These are phyloP conservation scores for Dichomitus squalens DNA, from an alignment of 1,284 basidiomycete genomes.

Conservation along the genomic window DNA sequence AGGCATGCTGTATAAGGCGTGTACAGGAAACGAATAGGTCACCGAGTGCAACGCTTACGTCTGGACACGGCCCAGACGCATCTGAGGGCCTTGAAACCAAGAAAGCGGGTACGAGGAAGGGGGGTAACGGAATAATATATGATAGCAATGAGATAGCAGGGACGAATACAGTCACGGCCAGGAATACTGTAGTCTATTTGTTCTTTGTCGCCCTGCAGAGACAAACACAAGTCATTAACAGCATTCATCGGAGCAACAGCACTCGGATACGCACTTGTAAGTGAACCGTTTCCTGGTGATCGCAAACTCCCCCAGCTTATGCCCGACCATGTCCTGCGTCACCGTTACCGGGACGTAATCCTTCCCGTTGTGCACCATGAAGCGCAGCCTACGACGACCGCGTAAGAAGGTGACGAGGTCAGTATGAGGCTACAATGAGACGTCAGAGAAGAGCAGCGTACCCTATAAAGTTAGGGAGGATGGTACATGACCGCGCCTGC, in stretches of 20 bases:
- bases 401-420: too few relatives aligned
- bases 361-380: slow-evolving; percentile 95
- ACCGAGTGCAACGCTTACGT: too few relatives aligned
- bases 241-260: not conserved
- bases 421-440: not conserved
- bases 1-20: too few relatives aligned
- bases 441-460: slow-evolving; percentile 37
- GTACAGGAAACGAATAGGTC: too few relatives aligned
- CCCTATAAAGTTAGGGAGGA: slow-evolving; percentile 96
- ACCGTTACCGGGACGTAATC: slow-evolving; percentile 86
- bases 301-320: slow-evolving; percentile 96
- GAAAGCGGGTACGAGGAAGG: not conserved
- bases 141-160: slow-evolving; percentile 4
- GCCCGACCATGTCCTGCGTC: slow-evolving; percentile 98
- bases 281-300: slow-evolving; percentile 81
- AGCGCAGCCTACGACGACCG: slow-evolving; percentile 61
- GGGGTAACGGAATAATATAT: slow-evolving; percentile 1
- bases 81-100: too few relatives aligned
- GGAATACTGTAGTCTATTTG: slow-evolving; percentile 23
- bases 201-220: slow-evolving; percentile 26
- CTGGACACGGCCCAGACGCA: too few relatives aligned
- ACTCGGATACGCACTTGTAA: slow-evolving; percentile 60
- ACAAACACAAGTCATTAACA: not conserved
- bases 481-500: slow-evolving; percentile 88
- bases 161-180: slow-evolving; percentile 6